Percentiles rank a stretch among this genome's conserved stretches.
phyloP scores from a whole-genome alignment of 164 flowering plant species.

The Platanus orientalis region DNA sequence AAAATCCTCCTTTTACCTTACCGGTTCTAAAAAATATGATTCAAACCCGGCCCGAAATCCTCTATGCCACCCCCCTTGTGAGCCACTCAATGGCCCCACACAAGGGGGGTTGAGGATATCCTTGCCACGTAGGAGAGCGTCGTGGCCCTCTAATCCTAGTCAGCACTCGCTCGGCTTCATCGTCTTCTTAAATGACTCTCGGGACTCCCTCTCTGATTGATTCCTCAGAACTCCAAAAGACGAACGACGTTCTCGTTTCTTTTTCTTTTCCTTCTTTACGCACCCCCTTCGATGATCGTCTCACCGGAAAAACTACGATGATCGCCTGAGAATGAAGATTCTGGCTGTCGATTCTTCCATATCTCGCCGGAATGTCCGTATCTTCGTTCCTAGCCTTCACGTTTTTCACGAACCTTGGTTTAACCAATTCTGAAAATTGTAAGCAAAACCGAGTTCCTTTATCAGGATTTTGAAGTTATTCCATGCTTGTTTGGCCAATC shows the following conservation, averaged over 20 bases:
- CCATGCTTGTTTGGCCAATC: conserved; percentile 11
- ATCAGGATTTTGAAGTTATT: conserved; percentile 17
- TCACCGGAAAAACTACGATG: conserved; percentile 48
- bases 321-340: conserved; percentile 33
- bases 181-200: conserved; percentile 18
- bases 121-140: conserved; percentile 12
- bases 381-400: conserved; percentile 48
- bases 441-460: conserved; percentile 12
- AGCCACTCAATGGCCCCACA: too few relatives aligned
- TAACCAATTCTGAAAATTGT: conserved; percentile 2
- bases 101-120: too few relatives aligned
- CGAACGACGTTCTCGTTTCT: not conserved
- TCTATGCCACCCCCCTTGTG: too few relatives aligned
- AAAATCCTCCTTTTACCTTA: too few relatives aligned
- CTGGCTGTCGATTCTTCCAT: too few relatives aligned
- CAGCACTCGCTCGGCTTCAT: conserved; percentile 12
- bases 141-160: conserved; percentile 15
- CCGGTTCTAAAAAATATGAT: too few relatives aligned
- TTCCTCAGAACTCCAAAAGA: conserved; percentile 2
- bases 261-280: not conserved
- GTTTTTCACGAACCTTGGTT: conserved; percentile 46
- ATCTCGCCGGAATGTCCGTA: conserved; percentile 21
- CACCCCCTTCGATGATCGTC: not conserved
- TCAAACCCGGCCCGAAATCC: too few relatives aligned
- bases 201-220: not conserved